These are phyloP conservation scores for Cytidiella melzeri DNA, from an alignment of 768 basidiomycete species.

Conservation along the genomic window DNA sequence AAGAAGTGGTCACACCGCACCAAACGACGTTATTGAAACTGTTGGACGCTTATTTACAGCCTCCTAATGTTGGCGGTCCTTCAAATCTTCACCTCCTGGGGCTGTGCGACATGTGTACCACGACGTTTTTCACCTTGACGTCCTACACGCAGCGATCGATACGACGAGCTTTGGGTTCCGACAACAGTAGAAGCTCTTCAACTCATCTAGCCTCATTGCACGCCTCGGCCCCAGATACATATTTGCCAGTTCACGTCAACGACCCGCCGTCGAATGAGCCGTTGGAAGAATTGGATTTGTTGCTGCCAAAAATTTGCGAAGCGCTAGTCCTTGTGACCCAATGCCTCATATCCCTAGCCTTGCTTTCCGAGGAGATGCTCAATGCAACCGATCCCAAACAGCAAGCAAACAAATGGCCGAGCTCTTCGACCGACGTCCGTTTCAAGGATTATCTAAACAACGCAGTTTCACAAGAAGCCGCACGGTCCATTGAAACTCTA, in stretches of 20 bases:
- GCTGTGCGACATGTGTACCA: constrained; percentile 43
- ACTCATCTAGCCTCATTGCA: background rate
- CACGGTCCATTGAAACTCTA: constrained; percentile 46
- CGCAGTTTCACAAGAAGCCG: constrained; percentile 25
- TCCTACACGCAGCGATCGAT: constrained; percentile 52
- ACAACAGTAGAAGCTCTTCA: background rate
- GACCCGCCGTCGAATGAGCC: constrained; percentile 10
- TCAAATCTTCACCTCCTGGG: background rate
- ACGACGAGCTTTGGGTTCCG: constrained; percentile 36
- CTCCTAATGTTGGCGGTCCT: background rate
- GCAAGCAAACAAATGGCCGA: background rate
- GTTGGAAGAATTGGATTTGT: constrained; percentile 50
- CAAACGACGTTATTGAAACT: constrained; percentile 87
- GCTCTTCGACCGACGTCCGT: background rate
- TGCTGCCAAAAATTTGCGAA: constrained; percentile 75
- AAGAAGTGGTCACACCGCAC: constrained; percentile 74
- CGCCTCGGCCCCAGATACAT: background rate
- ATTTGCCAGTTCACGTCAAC: too few relatives aligned
- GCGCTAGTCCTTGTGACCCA: constrained; percentile 75
- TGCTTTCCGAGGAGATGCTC: constrained; percentile 43
- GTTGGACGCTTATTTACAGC: constrained; percentile 75
- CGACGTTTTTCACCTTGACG: constrained; percentile 54
- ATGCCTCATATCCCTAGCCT: constrained; percentile 59
- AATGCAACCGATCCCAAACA: constrained; percentile 28
- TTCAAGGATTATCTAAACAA: constrained; percentile 6